phyloP scores from a whole-genome alignment of 2,329 filamentous ascomycete species.

The Epichloe sibirici region DNA sequence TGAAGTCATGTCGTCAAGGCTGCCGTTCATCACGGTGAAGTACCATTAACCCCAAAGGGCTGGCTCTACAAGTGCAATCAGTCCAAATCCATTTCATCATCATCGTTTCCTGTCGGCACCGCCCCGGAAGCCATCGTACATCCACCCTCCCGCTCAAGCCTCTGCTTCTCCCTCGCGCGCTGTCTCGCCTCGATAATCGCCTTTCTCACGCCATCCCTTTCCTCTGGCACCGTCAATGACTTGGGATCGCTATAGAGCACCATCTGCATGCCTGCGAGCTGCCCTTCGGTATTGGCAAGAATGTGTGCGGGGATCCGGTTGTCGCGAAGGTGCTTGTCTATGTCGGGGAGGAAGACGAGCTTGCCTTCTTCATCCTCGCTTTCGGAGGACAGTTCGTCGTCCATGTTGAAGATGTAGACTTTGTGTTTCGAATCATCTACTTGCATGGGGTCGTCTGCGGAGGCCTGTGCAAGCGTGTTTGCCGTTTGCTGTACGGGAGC shows the following conservation, averaged over 20 bases:
- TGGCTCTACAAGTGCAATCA: conserved; percentile 13
- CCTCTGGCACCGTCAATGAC: conserved; percentile 62
- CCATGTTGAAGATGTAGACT: conserved; percentile 83
- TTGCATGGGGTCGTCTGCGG: conserved; percentile 55
- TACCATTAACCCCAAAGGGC: neutral
- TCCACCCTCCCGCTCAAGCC: conserved; percentile 23
- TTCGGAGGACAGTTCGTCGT: conserved; percentile 62
- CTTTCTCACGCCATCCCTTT: conserved; percentile 66
- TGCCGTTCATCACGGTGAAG: neutral
- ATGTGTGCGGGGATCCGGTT: conserved; percentile 59
- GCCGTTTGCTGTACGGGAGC: conserved; percentile 6
- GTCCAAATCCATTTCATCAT: conserved; percentile 58
- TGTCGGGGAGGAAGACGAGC: conserved; percentile 72
- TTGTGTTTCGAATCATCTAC: conserved; percentile 78
- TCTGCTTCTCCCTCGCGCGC: conserved; percentile 49
- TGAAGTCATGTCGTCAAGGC: too few species aligned
- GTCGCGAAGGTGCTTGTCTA: conserved; percentile 65
- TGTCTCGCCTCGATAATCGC: conserved; percentile 71
- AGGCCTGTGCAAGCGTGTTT: conserved; percentile 5
- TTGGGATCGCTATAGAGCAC: conserved; percentile 75
- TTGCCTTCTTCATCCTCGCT: conserved; percentile 36
- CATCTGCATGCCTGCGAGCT: conserved; percentile 54
- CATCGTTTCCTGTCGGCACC: conserved; percentile 26
- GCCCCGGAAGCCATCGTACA: neutral
- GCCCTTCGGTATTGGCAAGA: conserved; percentile 42